phyloP scores from a whole-genome alignment of 129 eudicot species.

The Artemisia tridentata region DNA sequence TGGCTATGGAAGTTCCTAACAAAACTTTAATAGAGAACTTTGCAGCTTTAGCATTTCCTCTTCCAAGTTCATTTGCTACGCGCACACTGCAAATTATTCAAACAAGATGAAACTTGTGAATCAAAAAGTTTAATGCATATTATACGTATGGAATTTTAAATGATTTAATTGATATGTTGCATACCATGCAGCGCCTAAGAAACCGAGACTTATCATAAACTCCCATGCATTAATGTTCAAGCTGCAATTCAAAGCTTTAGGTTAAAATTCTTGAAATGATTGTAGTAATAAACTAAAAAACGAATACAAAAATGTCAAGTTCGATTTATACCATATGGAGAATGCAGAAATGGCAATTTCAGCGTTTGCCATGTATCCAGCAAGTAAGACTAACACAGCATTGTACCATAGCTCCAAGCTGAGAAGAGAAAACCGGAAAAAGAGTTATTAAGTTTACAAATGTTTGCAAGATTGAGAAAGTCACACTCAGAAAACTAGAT shows the following conservation, averaged over 20 bases:
- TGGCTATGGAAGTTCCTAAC: constrained; percentile 53
- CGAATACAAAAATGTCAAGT: not conserved
- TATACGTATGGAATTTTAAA: not conserved
- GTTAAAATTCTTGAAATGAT: not conserved
- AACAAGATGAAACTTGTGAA: not conserved
- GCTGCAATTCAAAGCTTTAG: constrained; percentile 36
- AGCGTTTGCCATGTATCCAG: constrained; percentile 78
- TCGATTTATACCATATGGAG: constrained; percentile 59
- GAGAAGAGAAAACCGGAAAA: constrained; percentile 13
- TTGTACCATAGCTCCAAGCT: constrained; percentile 91
- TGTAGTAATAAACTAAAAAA: not conserved
- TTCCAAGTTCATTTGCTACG: constrained; percentile 88
- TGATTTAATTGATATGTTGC: constrained; percentile 2
- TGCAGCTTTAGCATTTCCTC: constrained; percentile 78
- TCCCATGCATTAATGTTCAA: constrained; percentile 69
- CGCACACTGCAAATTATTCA: constrained; percentile 51
- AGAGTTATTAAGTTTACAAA: constrained; percentile 4
- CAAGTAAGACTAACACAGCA: constrained; percentile 68
- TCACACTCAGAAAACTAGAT: not conserved
- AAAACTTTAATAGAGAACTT: constrained; percentile 77
- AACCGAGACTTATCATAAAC: constrained; percentile 73
- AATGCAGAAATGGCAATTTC: constrained; percentile 86
- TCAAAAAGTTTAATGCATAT: not conserved
- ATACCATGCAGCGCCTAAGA: constrained; percentile 89
- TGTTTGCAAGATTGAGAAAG: not conserved